Evolutionary conservation across 305 asterid genomes (phyloP).

Genomic region (Solanum chacoense): DNA sequence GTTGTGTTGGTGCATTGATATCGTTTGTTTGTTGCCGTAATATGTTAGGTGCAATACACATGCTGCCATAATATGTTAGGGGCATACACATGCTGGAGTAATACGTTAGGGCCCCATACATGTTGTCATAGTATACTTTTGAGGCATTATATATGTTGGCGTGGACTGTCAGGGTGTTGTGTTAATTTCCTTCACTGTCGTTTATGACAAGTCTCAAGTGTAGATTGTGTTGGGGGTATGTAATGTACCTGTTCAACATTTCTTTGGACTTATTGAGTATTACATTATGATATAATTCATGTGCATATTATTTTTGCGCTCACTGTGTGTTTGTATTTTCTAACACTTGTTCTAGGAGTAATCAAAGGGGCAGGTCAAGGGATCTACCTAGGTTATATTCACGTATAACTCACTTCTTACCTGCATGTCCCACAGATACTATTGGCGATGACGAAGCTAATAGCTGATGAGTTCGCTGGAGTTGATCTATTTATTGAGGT

Average conservation of each 20-base stretch:
- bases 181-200: background rate
- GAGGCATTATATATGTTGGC: background rate
- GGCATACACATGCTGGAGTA: background rate
- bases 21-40: background rate
- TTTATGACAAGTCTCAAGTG: background rate
- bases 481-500: background rate
- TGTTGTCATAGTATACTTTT: background rate
- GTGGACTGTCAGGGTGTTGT: background rate
- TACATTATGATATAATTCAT: background rate
- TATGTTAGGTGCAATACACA: background rate
- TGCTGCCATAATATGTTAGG: background rate
- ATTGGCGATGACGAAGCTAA: background rate
- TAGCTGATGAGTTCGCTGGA: background rate
- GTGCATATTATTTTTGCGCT: background rate
- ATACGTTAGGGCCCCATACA: background rate
- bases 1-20: background rate
- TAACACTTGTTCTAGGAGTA: background rate
- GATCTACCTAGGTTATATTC: background rate
- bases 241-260: background rate
- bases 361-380: background rate
- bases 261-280: background rate
- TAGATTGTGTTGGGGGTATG: background rate
- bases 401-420: background rate
- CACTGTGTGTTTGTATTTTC: background rate
- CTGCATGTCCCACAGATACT: background rate